Conservation (phyloP, 495 filamentous ascomycete genomes). For the Daldinia bambusicola region DNA sequence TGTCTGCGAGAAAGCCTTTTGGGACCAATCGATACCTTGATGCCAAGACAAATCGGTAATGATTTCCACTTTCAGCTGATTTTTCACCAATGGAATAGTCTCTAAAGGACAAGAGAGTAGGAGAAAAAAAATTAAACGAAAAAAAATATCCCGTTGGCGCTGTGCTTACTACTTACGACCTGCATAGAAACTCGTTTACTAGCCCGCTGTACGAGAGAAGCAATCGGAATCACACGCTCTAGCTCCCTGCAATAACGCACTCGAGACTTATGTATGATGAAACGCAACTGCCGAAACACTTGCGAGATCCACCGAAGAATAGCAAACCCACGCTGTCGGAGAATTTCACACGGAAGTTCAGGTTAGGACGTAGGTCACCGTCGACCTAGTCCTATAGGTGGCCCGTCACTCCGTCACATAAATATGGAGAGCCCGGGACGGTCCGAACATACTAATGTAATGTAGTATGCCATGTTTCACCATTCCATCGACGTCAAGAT, state of each 20-base stretch:
- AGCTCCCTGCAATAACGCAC: conserved; percentile 10
- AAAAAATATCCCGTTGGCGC: conserved; percentile 28
- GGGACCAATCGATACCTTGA: conserved; percentile 31
- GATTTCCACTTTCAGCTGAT: conserved; percentile 37
- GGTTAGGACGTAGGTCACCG: conserved; percentile 3
- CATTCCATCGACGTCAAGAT: conserved; percentile 19
- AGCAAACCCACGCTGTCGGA: conserved; percentile 21
- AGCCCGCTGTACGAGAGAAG: conserved; percentile 11
- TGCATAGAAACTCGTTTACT: conserved; percentile 28
- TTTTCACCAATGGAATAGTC: conserved; percentile 17
- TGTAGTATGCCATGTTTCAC: conserved; percentile 29
- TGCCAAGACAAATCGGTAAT: conserved; percentile 39
- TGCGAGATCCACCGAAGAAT: conserved; percentile 24
- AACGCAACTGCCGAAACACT: conserved; percentile 42
- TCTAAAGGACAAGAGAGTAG: neutral
- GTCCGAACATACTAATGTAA: conserved; percentile 37
- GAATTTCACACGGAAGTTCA: conserved; percentile 15
- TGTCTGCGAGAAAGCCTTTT: conserved; percentile 12
- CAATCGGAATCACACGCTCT: conserved; percentile 41
- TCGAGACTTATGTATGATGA: conserved; percentile 22
- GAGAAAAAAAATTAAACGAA: conserved; percentile 3
- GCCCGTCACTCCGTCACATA: conserved; percentile 5
- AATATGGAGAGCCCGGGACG: conserved; percentile 17
- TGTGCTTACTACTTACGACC: conserved; percentile 40
- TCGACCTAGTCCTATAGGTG: neutral